These are phyloP conservation scores for Epichloe coenophiala DNA, from an alignment of 2,329 filamentous ascomycete species.

Conservation along the genomic window DNA sequence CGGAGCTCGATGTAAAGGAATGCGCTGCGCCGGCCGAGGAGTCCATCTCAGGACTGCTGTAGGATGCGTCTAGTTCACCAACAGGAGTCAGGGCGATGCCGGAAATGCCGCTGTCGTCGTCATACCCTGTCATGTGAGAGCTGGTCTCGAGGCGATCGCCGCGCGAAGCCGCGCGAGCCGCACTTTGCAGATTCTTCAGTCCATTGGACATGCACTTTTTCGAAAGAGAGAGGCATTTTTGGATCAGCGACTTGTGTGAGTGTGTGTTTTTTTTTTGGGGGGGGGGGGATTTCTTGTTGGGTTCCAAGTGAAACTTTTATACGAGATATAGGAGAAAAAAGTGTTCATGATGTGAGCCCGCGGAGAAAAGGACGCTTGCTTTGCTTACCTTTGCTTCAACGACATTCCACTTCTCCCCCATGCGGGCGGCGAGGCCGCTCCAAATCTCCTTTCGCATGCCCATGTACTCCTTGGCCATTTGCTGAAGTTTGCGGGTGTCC, in stretches of 20 bases:
- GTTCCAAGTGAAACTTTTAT: background rate
- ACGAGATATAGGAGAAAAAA: background rate
- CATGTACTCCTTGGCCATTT: constrained; percentile 67
- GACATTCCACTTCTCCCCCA: constrained; percentile 77
- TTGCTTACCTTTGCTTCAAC: constrained; percentile 46
- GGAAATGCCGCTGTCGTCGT: constrained; percentile 61
- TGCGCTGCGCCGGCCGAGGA: constrained; percentile 25
- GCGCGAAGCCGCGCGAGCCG: constrained; percentile 50
- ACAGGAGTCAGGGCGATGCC: constrained; percentile 44
- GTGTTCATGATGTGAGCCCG: background rate
- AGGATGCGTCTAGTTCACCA: constrained; percentile 44
- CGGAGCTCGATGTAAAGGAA: constrained; percentile 25
- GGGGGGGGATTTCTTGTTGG: background rate
- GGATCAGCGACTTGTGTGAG: background rate
- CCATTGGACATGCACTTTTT: constrained; percentile 69
- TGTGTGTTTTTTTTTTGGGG: background rate
- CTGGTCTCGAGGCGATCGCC: constrained; percentile 45
- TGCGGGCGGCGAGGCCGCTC: constrained; percentile 55
- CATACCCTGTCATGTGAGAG: constrained; percentile 32
- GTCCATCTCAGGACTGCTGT: constrained; percentile 40
- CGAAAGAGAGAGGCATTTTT: background rate
- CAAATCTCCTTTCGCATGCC: constrained; percentile 69
- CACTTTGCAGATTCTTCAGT: constrained; percentile 64
- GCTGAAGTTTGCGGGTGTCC: constrained; percentile 62
- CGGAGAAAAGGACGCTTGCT: background rate